Base-by-base conservation (phyloP, 192 early-diverging fungal genomes). In the Ambispora gerdemannii region DNA sequence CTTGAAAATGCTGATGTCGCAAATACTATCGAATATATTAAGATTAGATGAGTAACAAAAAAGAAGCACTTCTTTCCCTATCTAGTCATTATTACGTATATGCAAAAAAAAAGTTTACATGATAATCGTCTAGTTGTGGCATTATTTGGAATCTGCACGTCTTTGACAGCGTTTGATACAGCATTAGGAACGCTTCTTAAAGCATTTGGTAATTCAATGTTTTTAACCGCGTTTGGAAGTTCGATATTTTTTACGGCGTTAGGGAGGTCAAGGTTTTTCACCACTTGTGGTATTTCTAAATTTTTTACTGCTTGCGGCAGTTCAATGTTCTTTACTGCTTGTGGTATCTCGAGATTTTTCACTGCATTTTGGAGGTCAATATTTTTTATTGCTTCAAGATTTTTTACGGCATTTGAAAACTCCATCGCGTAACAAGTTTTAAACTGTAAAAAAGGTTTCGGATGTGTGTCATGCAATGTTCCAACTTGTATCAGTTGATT, bases 301-400 rank as follows among this genome's bases (percentile, higher is more conserved):
- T 67, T 67, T 30, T 52, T 67, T 17, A 67, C 65, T 7, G 50
- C 43, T 4, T 15, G 4, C 27, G 68, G 68, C 2, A 70, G 27
- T 19, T 59, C 55, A 0, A 59, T 59, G 22, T 70, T 70, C 28
- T 59, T 70, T 17, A 70, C 52, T 0, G 52, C 4, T 13, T 47
- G 27, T 10, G 68, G 55, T 22, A 70, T 19, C 17, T 70, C 68
- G 0, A 70, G 20, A 32, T 70, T 70, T 58, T 69, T 69, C 3
- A 69, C 34, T 0, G 67, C 49, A 4, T 27, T 22, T 1, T 49
- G 67, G 25, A 68, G 34, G 13, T 68, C 67, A 0, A 68, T 35
- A 28, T 68, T 51, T 55, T 68, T 68, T 2, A 68, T 30, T 19
- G 65, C 65, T 28, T 67, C 65, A 67, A 67, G 47, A 53, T 67